Conservation (phyloP, 2,329 filamentous ascomycete genomes). For the Westerdykella sp. region DNA sequence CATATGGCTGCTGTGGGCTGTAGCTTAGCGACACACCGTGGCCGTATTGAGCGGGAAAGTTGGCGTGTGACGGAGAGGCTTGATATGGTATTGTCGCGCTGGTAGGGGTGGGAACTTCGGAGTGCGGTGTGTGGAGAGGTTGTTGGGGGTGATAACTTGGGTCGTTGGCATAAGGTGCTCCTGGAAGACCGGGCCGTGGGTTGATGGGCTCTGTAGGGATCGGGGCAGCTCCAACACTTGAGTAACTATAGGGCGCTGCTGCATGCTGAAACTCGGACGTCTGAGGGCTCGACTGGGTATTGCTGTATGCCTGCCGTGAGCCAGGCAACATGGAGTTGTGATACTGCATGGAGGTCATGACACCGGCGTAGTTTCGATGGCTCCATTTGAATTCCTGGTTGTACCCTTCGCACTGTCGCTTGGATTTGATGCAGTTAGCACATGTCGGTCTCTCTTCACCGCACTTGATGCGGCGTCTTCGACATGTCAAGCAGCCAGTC, state of each 20-base stretch:
- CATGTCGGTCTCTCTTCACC: conserved; percentile 81
- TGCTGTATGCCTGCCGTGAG: conserved; percentile 10
- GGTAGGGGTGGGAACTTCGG: conserved; percentile 23
- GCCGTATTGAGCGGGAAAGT: conserved; percentile 18
- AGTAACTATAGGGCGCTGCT: conserved; percentile 22
- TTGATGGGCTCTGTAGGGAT: conserved; percentile 5
- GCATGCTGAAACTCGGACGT: conserved; percentile 14
- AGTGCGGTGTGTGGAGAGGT: conserved; percentile 25
- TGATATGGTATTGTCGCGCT: conserved; percentile 26
- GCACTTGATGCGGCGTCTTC: conserved; percentile 93
- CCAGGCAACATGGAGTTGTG: conserved; percentile 36
- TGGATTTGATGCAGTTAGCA: conserved; percentile 80
- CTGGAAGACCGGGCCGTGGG: too few species aligned
- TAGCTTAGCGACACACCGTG: conserved; percentile 15
- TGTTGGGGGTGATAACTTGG: conserved; percentile 24
- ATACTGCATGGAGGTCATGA: conserved; percentile 34
- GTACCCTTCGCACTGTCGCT: conserved; percentile 77
- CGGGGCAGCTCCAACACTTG: conserved; percentile 11
- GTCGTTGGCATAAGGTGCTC: conserved; percentile 18
- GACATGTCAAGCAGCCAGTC: conserved; percentile 88
- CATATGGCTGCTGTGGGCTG: conserved; percentile 17
- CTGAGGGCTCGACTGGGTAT: background rate
- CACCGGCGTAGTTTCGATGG: conserved; percentile 26
- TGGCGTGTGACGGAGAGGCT: conserved; percentile 22
- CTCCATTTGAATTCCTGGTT: conserved; percentile 70